Evolutionary conservation across 495 filamentous ascomycete species (phyloP).

Genomic region (Aeminium ludgeri): DNA sequence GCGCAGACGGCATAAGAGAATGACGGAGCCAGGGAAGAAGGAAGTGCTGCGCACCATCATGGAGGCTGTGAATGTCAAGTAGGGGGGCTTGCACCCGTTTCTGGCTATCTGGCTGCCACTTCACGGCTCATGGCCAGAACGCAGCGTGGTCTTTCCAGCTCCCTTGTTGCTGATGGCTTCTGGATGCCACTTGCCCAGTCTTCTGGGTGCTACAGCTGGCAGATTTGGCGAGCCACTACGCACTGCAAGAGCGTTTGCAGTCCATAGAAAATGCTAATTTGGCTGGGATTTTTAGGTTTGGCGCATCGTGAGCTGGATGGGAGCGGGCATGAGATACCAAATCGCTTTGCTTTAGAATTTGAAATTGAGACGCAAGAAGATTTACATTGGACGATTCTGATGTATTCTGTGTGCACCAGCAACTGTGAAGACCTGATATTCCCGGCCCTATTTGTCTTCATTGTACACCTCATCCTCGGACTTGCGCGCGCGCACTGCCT

Average conservation of each 20-base stretch:
- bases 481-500: conserved; percentile 15
- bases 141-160: neutral
- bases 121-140: neutral
- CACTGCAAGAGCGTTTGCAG: too few species aligned
- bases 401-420: neutral
- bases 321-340: neutral
- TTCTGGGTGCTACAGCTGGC: neutral
- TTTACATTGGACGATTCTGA: neutral
- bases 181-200: neutral
- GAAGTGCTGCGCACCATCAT: conserved; percentile 10
- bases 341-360: neutral
- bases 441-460: neutral
- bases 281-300: too few species aligned
- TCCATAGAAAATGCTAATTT: too few species aligned
- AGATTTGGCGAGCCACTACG: neutral
- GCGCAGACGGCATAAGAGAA: conserved; percentile 8
- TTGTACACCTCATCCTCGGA: conserved; percentile 5
- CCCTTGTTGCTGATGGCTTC: neutral
- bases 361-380: neutral
- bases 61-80: conserved; percentile 9
- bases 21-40: conserved; percentile 10
- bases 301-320: neutral
- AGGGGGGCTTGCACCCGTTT: too few species aligned
- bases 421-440: neutral
- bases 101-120: neutral